Percentiles rank a stretch among this genome's conserved stretches.
Evolutionary conservation across 2,329 filamentous ascomycete species (phyloP).

Genomic region (Exutisphaerella laricina): DNA sequence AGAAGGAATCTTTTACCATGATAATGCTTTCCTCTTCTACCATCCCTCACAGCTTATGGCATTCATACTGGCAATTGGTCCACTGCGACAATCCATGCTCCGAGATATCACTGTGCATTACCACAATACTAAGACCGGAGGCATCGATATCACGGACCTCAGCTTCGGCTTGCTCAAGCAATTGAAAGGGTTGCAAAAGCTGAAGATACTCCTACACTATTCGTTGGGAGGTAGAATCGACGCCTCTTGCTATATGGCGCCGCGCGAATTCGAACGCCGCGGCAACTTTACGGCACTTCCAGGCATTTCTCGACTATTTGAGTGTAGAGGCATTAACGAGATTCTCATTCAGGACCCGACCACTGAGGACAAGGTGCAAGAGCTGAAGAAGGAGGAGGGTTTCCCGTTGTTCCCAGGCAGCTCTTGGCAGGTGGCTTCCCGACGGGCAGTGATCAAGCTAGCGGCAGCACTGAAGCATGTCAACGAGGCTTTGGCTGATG

Average conservation of each 20-base stretch:
- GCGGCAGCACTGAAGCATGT: conserved; percentile 16
- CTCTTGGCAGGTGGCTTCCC: not conserved
- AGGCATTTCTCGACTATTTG: conserved; percentile 18
- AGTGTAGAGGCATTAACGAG: conserved; percentile 17
- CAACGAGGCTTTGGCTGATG: conserved; percentile 19
- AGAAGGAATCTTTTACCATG: conserved; percentile 23
- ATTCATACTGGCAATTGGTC: conserved; percentile 19
- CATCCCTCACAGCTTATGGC: conserved; percentile 21
- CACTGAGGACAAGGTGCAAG: conserved; percentile 10
- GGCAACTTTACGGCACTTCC: conserved; percentile 18
- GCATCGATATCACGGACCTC: conserved; percentile 20
- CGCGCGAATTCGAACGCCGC: too few relatives aligned
- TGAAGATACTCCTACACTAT: too few relatives aligned
- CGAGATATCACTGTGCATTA: conserved; percentile 26
- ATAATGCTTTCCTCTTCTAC: conserved; percentile 27
- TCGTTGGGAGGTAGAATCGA: too few relatives aligned
- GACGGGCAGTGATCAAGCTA: conserved; percentile 10
- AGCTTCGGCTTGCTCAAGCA: conserved; percentile 17
- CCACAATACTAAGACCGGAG: conserved; percentile 18
- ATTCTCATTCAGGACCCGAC: conserved; percentile 15
- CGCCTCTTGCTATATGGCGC: too few relatives aligned
- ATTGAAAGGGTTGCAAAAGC: conserved; percentile 12
- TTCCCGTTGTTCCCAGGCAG: conserved; percentile 13
- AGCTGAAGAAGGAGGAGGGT: conserved; percentile 5
- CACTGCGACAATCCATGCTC: conserved; percentile 16